Conservation (phyloP, 441 rosid genomes). For the Lepidium campestre region DNA sequence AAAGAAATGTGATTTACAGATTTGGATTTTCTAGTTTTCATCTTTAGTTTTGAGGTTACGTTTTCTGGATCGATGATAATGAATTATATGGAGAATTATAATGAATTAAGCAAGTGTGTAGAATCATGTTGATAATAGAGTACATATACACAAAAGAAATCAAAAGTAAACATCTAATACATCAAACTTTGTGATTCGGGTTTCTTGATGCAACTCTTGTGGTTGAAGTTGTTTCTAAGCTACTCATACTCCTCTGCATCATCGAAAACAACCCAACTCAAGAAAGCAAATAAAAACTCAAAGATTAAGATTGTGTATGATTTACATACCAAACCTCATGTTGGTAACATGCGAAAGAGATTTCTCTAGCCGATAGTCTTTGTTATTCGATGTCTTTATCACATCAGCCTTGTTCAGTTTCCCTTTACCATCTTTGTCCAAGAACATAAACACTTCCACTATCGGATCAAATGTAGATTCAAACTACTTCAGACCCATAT, state of each 20-base stretch:
- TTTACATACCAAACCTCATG: conserved; percentile 26
- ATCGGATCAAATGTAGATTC: conserved; percentile 63
- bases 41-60: too few relatives aligned
- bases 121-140: too few relatives aligned
- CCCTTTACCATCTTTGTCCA: conserved; percentile 72
- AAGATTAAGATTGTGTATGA: not conserved
- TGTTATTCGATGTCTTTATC: conserved; percentile 52
- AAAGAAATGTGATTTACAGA: too few relatives aligned
- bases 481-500: conserved; percentile 32
- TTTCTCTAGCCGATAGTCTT: conserved; percentile 56
- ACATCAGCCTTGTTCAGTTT: conserved; percentile 63
- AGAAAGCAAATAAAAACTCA: conserved; percentile 69
- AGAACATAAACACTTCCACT: conserved; percentile 70
- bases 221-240: not conserved
- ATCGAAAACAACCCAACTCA: conserved; percentile 64
- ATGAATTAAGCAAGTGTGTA: too few relatives aligned
- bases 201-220: not conserved
- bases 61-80: too few relatives aligned
- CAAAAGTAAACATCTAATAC: too few relatives aligned
- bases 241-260: conserved; percentile 29
- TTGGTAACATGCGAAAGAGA: conserved; percentile 57
- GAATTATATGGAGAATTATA: too few relatives aligned
- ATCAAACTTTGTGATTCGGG: not conserved
- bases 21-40: too few relatives aligned
- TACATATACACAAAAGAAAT: too few relatives aligned